Evolutionary conservation across 169 alveolate genomes (phyloP).

Genomic region (Condylostoma magnum): DNA sequence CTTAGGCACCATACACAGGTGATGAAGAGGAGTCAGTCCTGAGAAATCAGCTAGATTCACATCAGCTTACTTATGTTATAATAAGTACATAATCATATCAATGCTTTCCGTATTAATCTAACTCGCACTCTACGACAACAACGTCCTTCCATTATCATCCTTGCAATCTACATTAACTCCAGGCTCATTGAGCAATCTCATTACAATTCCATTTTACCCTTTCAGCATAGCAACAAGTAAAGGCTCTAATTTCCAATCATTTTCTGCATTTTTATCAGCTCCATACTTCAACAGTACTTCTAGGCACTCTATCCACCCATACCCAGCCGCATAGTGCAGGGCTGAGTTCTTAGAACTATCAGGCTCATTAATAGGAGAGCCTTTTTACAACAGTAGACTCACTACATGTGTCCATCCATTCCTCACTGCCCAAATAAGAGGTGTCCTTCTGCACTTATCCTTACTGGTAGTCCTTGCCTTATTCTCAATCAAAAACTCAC

Average conservation of each 20-base stretch:
- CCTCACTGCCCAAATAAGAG: conserved; percentile 67
- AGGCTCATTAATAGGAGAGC: conserved; percentile 63
- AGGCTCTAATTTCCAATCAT: conserved; percentile 81
- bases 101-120: conserved; percentile 46
- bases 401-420: conserved; percentile 68
- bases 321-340: conserved; percentile 85
- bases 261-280: conserved; percentile 69
- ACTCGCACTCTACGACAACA: conserved; percentile 54
- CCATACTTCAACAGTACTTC: conserved; percentile 70
- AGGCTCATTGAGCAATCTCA: conserved; percentile 54
- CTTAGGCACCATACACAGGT: conserved; percentile 10
- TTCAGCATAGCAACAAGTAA: conserved; percentile 70
- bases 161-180: conserved; percentile 74
- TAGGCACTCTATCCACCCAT: conserved; percentile 70
- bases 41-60: conserved; percentile 62
- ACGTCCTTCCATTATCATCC: conserved; percentile 78
- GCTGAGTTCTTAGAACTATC: conserved; percentile 80
- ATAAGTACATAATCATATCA: conserved; percentile 53
- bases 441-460: conserved; percentile 77
- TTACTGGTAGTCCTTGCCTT: conserved; percentile 59
- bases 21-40: conserved; percentile 67
- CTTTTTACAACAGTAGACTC: conserved; percentile 56
- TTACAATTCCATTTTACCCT: conserved; percentile 68
- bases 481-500: conserved; percentile 51
- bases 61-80: conserved; percentile 66